These are phyloP conservation scores for Parasarocladium wereldwijsianum DNA, from an alignment of 2,329 filamentous ascomycete species.

Conservation along the genomic window DNA sequence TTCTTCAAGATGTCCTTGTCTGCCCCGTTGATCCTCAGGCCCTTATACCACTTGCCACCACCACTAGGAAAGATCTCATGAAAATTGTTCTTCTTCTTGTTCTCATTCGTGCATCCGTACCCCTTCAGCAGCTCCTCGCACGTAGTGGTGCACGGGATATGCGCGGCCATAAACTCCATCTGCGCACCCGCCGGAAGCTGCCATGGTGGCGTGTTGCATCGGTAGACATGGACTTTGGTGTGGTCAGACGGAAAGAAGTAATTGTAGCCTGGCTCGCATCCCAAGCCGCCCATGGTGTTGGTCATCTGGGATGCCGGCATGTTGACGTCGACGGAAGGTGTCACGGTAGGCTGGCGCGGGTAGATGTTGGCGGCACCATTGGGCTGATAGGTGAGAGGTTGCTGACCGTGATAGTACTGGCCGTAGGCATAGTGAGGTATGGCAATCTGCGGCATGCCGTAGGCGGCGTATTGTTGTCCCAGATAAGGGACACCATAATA, in stretches of 20 bases:
- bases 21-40: constrained; percentile 33
- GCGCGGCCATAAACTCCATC: constrained; percentile 31
- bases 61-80: constrained; percentile 40
- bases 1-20: constrained; percentile 31
- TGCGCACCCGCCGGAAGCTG: constrained; percentile 25
- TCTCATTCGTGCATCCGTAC: constrained; percentile 39
- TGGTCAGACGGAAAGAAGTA: constrained; percentile 45
- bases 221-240: constrained; percentile 45
- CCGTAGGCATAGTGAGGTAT: constrained; percentile 6
- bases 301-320: constrained; percentile 39
- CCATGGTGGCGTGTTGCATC: constrained; percentile 36
- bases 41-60: constrained; percentile 44
- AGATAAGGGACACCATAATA: constrained; percentile 2
- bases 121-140: constrained; percentile 42
- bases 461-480: constrained; percentile 1
- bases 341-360: constrained; percentile 24
- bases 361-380: constrained; percentile 20
- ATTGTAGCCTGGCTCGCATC: constrained; percentile 47
- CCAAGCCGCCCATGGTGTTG: constrained; percentile 41
- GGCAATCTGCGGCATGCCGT: not conserved
- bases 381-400: constrained; percentile 19
- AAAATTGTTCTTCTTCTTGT: constrained; percentile 37
- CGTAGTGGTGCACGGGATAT: constrained; percentile 37
- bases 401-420: constrained; percentile 10
- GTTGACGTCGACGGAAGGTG: constrained; percentile 25